phyloP scores from a whole-genome alignment of 179 eudicot genomes.

The Patellifolia procumbens region DNA sequence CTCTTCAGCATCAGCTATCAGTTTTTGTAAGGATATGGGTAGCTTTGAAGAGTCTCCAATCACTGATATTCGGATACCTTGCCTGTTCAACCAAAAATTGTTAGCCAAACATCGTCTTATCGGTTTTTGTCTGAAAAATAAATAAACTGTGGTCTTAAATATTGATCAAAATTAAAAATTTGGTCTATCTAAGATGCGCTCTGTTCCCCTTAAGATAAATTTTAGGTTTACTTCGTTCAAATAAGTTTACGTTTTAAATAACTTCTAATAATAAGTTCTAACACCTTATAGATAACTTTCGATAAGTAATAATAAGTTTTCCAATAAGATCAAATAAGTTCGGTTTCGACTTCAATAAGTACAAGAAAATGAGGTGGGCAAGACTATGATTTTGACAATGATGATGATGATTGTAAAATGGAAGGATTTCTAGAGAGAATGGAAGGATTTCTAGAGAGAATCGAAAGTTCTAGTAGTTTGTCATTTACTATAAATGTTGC shows the following conservation, averaged over 20 bases:
- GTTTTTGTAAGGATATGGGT: conserved; percentile 36
- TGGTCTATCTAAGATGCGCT: not conserved
- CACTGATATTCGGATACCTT: conserved; percentile 40
- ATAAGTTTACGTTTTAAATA: no score
- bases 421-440: no score
- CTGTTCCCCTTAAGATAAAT: no score
- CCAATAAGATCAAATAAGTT: no score
- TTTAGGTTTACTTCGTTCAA: no score
- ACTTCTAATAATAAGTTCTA: no score
- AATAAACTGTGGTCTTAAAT: not conserved
- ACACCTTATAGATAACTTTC: no score
- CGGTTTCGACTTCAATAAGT: no score
- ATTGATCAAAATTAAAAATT: not conserved
- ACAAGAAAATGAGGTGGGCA: no score
- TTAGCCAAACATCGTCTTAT: conserved; percentile 8
- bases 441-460: not conserved
- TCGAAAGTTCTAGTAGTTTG: conserved; percentile 1
- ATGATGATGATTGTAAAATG: not conserved
- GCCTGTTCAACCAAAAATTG: conserved; percentile 30
- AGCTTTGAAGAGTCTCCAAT: conserved; percentile 50
- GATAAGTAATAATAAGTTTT: no score
- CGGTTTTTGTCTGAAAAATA: not conserved
- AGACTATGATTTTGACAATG: not conserved
- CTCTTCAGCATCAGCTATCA: conserved; percentile 40
- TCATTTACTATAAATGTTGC: not conserved